Evolutionary conservation across 2,329 filamentous ascomycete genomes (phyloP).

Genomic region (Aspergillus terreus): DNA sequence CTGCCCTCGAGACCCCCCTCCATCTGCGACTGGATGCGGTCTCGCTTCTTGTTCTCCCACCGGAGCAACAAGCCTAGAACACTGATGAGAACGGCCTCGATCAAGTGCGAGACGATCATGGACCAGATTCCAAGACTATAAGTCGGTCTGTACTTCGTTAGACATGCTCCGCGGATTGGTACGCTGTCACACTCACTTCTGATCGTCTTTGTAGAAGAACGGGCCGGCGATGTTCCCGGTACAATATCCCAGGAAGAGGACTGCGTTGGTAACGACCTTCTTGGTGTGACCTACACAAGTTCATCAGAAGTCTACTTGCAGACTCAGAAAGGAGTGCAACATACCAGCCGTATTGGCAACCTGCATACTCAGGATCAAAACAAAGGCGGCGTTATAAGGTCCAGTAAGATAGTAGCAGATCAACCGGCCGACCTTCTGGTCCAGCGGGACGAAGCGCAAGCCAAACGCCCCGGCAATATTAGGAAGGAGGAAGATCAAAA

Average conservation of each 20-base stretch:
- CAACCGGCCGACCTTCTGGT: conserved; percentile 52
- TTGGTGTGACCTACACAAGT: conserved; percentile 54
- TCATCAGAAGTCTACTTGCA: neutral
- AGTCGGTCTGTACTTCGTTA: conserved; percentile 30
- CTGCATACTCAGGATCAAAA: conserved; percentile 47
- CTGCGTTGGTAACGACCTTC: conserved; percentile 61
- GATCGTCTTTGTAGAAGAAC: conserved; percentile 58
- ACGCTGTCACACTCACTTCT: conserved; percentile 33
- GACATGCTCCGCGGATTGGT: neutral
- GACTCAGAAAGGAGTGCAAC: neutral
- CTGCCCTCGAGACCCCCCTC: conserved; percentile 45
- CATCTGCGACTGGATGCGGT: conserved; percentile 46
- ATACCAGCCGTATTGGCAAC: conserved; percentile 42
- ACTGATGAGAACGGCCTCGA: conserved; percentile 48
- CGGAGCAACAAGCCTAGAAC: conserved; percentile 46
- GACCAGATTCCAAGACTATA: conserved; percentile 54
- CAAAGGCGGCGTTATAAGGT: conserved; percentile 53
- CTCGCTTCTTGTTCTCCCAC: conserved; percentile 49
- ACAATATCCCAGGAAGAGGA: conserved; percentile 59
- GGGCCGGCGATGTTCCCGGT: conserved; percentile 60
- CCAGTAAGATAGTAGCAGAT: conserved; percentile 58
- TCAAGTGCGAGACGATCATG: conserved; percentile 53
- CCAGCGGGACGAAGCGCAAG: conserved; percentile 50
- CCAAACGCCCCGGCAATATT: conserved; percentile 59
- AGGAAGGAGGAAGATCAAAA: conserved; percentile 55